Conservation (phyloP, 2,329 filamentous ascomycete genomes). For the Truncatella angustata region DNA sequence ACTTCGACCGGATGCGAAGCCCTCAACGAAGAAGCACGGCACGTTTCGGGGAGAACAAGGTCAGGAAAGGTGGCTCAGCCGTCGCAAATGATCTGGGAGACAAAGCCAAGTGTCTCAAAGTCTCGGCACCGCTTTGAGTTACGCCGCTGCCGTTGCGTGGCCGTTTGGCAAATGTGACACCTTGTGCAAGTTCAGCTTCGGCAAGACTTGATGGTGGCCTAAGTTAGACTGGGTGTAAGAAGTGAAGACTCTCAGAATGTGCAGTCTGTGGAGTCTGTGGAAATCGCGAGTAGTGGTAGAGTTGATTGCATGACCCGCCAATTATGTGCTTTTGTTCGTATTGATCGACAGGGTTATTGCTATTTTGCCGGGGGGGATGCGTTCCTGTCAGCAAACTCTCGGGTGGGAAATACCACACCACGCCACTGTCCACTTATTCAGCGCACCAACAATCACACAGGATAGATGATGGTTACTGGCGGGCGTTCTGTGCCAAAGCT, state of each 20-base stretch:
- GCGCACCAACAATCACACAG: not conserved
- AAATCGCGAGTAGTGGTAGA: not conserved
- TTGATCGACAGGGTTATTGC: constrained; percentile 2
- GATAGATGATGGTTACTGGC: constrained; percentile 17
- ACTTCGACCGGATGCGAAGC: constrained; percentile 5
- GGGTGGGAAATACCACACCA: constrained; percentile 14
- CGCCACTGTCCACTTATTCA: constrained; percentile 1
- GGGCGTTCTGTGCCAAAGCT: too few relatives aligned
- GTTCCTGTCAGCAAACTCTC: constrained; percentile 8
- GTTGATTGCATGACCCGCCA: not conserved
- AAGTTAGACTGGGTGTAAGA: too few relatives aligned
- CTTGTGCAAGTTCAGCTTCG: not conserved
- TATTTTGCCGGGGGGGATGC: constrained; percentile 17
- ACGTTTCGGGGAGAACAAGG: constrained; percentile 10
- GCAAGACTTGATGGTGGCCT: too few relatives aligned
- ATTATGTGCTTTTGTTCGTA: not conserved
- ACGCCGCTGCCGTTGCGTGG: too few relatives aligned
- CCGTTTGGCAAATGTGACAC: not conserved
- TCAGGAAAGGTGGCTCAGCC: not conserved
- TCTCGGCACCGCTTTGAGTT: not conserved
- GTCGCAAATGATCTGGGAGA: not conserved
- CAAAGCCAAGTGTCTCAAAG: constrained; percentile 6
- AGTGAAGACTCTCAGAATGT: not conserved
- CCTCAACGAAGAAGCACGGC: constrained; percentile 13
- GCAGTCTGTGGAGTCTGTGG: not conserved